phyloP scores from a whole-genome alignment of 257 asterid species.

The Schizonepeta tenuifolia region DNA sequence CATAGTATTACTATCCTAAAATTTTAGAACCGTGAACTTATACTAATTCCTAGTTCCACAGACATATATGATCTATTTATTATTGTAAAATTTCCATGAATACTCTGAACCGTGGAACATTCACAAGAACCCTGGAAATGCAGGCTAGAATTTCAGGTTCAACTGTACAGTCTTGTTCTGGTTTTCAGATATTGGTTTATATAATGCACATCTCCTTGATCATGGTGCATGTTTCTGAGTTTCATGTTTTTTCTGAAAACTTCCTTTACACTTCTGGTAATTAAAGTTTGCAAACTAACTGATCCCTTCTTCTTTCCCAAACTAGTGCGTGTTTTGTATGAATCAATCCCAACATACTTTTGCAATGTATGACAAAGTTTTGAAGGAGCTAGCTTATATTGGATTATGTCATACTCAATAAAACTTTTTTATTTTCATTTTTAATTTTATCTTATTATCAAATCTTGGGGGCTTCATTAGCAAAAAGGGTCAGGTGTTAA shows the following conservation, averaged over 20 bases:
- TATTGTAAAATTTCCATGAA: not conserved
- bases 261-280: conserved; percentile 5
- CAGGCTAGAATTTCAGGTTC: not conserved
- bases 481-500: not conserved
- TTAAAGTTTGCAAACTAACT: not conserved
- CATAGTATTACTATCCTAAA: not conserved
- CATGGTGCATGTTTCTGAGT: conserved; percentile 3
- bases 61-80: not conserved
- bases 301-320: not conserved
- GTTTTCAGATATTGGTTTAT: not conserved
- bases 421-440: not conserved
- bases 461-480: not conserved
- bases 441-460: too few relatives aligned
- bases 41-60: not conserved
- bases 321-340: not conserved
- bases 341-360: not conserved
- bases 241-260: not conserved
- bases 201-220: conserved; percentile 4
- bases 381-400: not conserved
- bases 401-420: not conserved
- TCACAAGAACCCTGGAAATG: not conserved
- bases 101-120: not conserved
- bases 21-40: not conserved
- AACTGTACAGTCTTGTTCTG: conserved; percentile 1
- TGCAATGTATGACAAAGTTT: not conserved